Percentiles rank a stretch among this genome's conserved stretches.
phyloP scores from a whole-genome alignment of 2,329 filamentous ascomycete species.

The Macrophomina pseudophaseolina region DNA sequence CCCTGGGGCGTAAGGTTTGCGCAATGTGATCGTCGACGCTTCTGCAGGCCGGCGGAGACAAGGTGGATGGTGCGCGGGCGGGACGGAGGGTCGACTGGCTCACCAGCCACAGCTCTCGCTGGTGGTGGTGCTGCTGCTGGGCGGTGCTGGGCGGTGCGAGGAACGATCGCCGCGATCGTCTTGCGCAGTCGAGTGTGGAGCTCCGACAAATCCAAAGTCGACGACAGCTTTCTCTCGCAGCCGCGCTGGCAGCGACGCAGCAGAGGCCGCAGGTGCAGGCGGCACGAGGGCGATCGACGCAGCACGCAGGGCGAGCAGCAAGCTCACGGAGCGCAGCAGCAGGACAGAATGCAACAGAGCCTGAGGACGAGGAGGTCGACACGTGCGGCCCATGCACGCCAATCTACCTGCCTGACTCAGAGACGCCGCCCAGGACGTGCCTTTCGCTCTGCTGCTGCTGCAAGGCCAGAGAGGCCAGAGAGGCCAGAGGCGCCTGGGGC shows the following conservation, averaged over 20 bases:
- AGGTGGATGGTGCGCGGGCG: background rate
- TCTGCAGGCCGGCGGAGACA: background rate
- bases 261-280: background rate
- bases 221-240: background rate
- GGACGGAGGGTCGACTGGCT: background rate
- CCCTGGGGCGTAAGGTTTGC: background rate
- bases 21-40: slow-evolving; percentile 10
- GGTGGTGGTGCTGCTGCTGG: background rate
- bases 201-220: slow-evolving; percentile 7
- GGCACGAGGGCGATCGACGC: background rate
- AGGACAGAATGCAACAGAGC: background rate
- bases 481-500: background rate
- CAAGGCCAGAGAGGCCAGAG: background rate
- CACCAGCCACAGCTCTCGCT: slow-evolving; percentile 2
- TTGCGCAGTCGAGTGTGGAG: background rate
- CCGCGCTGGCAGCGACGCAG: background rate
- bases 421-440: background rate
- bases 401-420: background rate
- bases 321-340: background rate
- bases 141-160: background rate
- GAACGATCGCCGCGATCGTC: slow-evolving; percentile 19
- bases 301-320: background rate
- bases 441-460: background rate
- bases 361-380: background rate
- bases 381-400: background rate